These are phyloP conservation scores for Climacium dendroides DNA, from an alignment of 225 moss, liverwort and hornwort species.

Conservation along the genomic window DNA sequence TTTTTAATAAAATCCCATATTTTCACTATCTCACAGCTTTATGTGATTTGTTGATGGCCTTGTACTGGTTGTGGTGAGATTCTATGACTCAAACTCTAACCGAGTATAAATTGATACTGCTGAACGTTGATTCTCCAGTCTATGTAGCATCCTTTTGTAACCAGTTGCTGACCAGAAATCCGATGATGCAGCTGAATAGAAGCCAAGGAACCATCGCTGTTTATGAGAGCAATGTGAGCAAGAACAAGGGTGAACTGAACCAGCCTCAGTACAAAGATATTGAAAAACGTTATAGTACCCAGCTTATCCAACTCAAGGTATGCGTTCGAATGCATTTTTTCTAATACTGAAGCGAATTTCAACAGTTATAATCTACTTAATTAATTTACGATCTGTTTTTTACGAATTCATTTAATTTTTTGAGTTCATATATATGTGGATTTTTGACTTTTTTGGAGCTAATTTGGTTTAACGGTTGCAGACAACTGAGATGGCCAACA, in stretches of 20 bases:
- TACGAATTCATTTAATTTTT: background rate
- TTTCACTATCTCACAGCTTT: background rate
- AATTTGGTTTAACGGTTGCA: slow-evolving; percentile 13
- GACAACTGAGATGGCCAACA: slow-evolving; percentile 99
- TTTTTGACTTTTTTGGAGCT: background rate
- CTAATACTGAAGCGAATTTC: background rate
- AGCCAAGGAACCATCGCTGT: slow-evolving; percentile 86
- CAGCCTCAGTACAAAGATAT: slow-evolving; percentile 93
- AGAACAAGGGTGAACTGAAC: slow-evolving; percentile 70
- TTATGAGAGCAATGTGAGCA: slow-evolving; percentile 79
- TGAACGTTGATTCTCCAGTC: background rate
- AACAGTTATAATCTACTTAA: background rate
- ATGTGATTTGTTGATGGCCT: background rate
- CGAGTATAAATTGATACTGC: background rate
- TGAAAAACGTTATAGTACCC: slow-evolving; percentile 75
- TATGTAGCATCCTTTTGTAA: background rate
- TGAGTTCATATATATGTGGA: background rate
- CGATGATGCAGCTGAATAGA: slow-evolving; percentile 64
- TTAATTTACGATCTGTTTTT: background rate
- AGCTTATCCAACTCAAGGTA: slow-evolving; percentile 94
- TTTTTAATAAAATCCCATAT: background rate
- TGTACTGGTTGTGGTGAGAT: background rate
- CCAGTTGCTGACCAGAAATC: background rate
- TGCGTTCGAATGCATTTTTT: background rate
- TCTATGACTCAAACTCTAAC: background rate